These are phyloP conservation scores for Wallacemonas sp. DNA, from an alignment of 208 protist species.

Conservation along the genomic window DNA sequence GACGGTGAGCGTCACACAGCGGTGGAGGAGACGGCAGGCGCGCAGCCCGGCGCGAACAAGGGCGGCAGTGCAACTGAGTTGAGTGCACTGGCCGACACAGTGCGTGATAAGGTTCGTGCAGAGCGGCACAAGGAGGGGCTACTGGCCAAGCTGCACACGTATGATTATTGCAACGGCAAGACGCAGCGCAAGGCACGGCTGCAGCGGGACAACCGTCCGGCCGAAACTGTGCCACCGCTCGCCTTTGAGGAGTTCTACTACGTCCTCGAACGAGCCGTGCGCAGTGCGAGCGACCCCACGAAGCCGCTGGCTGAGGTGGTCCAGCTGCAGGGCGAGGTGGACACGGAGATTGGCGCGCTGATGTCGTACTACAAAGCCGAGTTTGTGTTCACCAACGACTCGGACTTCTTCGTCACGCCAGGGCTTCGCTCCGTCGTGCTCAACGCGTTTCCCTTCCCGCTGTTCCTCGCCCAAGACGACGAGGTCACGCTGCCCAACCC, in stretches of 20 bases:
- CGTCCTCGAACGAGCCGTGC: background rate
- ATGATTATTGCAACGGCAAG: conserved; percentile 17
- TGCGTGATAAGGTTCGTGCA: conserved; percentile 1
- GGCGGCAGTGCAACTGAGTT: background rate
- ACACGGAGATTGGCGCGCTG: conserved; percentile 13
- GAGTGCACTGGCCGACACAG: background rate
- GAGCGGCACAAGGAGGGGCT: conserved; percentile 7
- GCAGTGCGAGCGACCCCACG: background rate
- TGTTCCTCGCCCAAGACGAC: background rate
- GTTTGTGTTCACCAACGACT: conserved; percentile 14
- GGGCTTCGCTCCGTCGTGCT: conserved; percentile 7
- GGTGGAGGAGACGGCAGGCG: background rate
- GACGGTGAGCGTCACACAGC: conserved; percentile 11
- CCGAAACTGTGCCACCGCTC: conserved; percentile 11
- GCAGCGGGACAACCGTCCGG: conserved; percentile 3
- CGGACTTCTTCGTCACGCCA: conserved; percentile 19
- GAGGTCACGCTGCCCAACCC: background rate
- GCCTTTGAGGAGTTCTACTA: conserved; percentile 1
- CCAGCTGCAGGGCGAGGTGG: conserved; percentile 20
- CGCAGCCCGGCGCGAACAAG: background rate
- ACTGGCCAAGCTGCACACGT: conserved; percentile 1
- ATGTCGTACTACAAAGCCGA: conserved; percentile 5
- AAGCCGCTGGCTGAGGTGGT: conserved; percentile 3
- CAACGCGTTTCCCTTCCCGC: conserved; percentile 1
- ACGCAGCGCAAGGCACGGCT: background rate